Base-by-base conservation (phyloP, 1,139 yeast species). In the Debaryomycetaceae sp. region DNA sequence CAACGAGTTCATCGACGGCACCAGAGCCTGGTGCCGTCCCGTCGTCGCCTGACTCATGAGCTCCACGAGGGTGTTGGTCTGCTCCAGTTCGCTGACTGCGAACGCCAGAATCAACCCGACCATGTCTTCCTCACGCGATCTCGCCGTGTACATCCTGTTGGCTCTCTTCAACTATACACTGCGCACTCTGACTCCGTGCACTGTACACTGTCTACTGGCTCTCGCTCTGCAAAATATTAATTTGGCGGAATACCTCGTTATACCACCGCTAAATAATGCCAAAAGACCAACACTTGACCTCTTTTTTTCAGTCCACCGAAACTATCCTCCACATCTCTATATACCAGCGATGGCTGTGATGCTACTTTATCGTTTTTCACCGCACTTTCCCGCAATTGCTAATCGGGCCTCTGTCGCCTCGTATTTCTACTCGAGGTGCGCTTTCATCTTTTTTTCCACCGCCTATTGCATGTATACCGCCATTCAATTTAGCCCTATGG, bases 341-440 rank as follows among this genome's bases (percentile, higher is more conserved):
- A 17, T 17, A 17, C 20, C 20, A 17, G 20, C 20, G 20, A 17
- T 17, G 20, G 20, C 20, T 17, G 20, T 17, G 20, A 17, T 17
- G 20, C 20, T 4, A 17, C 2, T 17, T 17, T 17, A 17, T 17
- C 20, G 20, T 17, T 17, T 17, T 4, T 17, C 20, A 17, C 20
- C 20, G 20, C 20, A 17, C 20, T 17, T 17, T 17, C 20, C 20
- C 20, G 20, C 20, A 17, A 2, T 17, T 17, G 20, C 20, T 17
- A 17, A 17, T 17, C 20, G 20, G 20, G 20, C 20, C 20, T 17
- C 20, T 17, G 20, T 60, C 48, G 7, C 72, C 73, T 47, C 73
- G 57, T 31, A 73, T 65, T 42, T 67, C 71, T 36, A 69, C 61
- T 4, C 4, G 31, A 27, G 31, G 31, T 27, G 31, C 31, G 31